These are phyloP conservation scores for Symbiodinium pilosum DNA, from an alignment of 73 alveolate genomes.

Conservation along the genomic window DNA sequence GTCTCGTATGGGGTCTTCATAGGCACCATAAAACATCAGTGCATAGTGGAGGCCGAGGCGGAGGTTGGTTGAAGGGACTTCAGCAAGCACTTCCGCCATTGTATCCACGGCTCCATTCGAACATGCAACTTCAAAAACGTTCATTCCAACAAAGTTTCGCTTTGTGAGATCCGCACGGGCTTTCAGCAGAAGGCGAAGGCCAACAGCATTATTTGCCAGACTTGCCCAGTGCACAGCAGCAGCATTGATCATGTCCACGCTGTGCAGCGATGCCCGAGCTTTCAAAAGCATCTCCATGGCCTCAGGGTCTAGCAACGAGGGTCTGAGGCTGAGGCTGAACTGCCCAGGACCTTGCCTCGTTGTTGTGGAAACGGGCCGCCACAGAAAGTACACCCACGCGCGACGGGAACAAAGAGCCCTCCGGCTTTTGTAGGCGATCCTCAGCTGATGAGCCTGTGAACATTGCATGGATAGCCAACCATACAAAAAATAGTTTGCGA, in stretches of 20 bases:
- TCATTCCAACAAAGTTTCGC: neutral
- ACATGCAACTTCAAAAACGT: neutral
- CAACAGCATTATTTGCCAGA: neutral
- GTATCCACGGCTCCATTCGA: neutral
- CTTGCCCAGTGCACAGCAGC: neutral
- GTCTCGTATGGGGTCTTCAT: neutral
- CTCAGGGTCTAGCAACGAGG: too few species aligned
- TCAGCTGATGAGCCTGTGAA: too few species aligned
- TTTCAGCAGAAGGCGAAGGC: neutral
- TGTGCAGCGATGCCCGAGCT: neutral
- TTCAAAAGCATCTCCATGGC: neutral
- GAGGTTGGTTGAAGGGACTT: neutral
- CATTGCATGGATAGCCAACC: too few species aligned
- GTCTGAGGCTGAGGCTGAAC: too few species aligned
- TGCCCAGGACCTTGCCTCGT: neutral
- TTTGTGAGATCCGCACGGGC: neutral
- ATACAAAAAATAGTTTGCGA: too few species aligned
- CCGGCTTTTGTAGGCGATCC: neutral
- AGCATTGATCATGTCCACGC: neutral
- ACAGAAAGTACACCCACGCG: neutral
- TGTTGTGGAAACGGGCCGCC: neutral
- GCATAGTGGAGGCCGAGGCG: neutral
- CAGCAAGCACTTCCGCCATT: neutral
- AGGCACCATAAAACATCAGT: neutral
- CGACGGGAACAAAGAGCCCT: neutral